Conservation (phyloP, 2,329 filamentous ascomycete genomes). For the Talaromyces marneffei region DNA sequence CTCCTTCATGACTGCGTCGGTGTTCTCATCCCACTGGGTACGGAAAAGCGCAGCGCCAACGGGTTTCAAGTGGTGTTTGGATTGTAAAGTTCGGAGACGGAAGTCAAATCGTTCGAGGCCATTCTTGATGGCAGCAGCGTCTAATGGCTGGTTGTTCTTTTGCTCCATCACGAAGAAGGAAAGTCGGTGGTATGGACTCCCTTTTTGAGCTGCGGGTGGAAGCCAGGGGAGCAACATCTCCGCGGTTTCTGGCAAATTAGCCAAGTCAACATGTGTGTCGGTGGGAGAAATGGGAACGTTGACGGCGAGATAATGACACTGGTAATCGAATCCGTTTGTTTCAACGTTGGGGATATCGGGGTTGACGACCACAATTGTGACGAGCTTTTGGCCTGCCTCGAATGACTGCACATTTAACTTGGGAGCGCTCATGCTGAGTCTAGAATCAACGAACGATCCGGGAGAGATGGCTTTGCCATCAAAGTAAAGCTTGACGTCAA, state of each 20-base stretch:
- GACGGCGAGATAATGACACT: constrained; percentile 81
- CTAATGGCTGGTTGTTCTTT: constrained; percentile 53
- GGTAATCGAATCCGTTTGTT: constrained; percentile 67
- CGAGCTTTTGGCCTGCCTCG: constrained; percentile 70
- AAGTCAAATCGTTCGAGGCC: constrained; percentile 59
- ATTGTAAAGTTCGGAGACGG: constrained; percentile 66
- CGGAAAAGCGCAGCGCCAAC: constrained; percentile 87
- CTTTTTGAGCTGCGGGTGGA: constrained; percentile 81
- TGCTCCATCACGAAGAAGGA: constrained; percentile 81
- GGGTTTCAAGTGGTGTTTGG: constrained; percentile 62
- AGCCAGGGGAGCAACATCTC: constrained; percentile 76
- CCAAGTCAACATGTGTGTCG: constrained; percentile 59
- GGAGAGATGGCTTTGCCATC: constrained; percentile 62
- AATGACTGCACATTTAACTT: constrained; percentile 81
- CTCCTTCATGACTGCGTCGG: constrained; percentile 77
- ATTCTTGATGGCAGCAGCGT: constrained; percentile 52
- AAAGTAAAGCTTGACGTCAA: constrained; percentile 79
- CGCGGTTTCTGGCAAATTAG: constrained; percentile 52
- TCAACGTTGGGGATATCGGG: constrained; percentile 79
- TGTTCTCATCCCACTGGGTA: constrained; percentile 81
- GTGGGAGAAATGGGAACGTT: constrained; percentile 62
- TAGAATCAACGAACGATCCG: constrained; percentile 71
- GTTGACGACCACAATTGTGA: constrained; percentile 81
- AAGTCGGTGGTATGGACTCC: constrained; percentile 83
- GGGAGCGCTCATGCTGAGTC: constrained; percentile 66